Evolutionary conservation across 768 basidiomycete species (phyloP), one percentile per base, ranked within the genome.

Genomic region (Pleurotus ostreatus): DNA sequence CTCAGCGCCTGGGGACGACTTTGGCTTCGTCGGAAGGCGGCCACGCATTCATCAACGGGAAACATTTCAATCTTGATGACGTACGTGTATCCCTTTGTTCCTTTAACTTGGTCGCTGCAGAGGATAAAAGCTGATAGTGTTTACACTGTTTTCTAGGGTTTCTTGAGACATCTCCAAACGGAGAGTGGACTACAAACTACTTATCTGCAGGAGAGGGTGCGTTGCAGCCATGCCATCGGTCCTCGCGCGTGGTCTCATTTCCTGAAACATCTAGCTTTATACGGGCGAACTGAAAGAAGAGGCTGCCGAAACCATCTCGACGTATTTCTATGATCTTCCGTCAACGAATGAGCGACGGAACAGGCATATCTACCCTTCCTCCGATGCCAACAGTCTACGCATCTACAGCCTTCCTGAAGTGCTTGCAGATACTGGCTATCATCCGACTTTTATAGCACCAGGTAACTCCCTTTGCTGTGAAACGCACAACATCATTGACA

Each of bases 301-400:
- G 1, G 70, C 77, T 40, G 68, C 69, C 6, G 72, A 72, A 5
- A 74, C 78, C 30, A 78, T 91, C 54, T 70, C 81, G 26, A 87
- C 78, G 12, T 94, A 90, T 71, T 98, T 98, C 73, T 98, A 96
- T 65, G 92, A 96, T 63, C 78, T 94, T 5, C 90, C 94, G 0
- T 82, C 81, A 0, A 84, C 91, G 0, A 76, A 76, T 41, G 73
- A 78, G 55, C 78, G 87, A 9, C 73, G 97, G n/a, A 98, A 93
- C 68, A 74, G 71, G 23, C 83, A 89, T 65, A 85, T 98, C 54
- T 82, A 84, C 63, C 83, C 87, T 0, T 64, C 74, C 6, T 70
- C 71, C 12, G 74, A 71, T 34, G 64, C 76, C 2, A 76, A 76
- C 15, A 71, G 73, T 38, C 65, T 90, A 9, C 74, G 73, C 23